phyloP scores from a whole-genome alignment of 345 rosid genomes.

The Anacardium occidentale region DNA sequence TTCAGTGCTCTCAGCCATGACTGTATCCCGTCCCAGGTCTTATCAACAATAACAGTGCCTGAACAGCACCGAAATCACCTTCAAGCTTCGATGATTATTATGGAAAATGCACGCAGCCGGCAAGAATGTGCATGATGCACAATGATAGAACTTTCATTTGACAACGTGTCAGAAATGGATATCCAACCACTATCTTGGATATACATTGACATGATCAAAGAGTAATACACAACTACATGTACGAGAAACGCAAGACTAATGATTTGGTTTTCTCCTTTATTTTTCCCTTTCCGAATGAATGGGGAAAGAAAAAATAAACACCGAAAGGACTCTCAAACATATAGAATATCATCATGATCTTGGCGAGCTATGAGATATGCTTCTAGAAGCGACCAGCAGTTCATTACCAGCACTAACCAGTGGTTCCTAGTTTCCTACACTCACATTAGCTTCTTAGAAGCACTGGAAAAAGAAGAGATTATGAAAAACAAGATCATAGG shows the following conservation, averaged over 20 bases:
- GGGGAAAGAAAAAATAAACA: neutral
- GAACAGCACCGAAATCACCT: constrained; percentile 26
- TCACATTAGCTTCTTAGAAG: neutral
- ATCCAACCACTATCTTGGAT: constrained; percentile 18
- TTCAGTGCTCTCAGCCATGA: constrained; percentile 76
- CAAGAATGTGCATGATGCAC: constrained; percentile 22
- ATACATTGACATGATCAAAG: constrained; percentile 9
- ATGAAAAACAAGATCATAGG: neutral
- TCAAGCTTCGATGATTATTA: constrained; percentile 34
- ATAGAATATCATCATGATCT: neutral
- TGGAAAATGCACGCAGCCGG: constrained; percentile 26
- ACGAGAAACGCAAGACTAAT: neutral
- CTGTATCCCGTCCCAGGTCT: constrained; percentile 39
- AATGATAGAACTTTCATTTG: neutral
- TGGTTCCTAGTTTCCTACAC: neutral
- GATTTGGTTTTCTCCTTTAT: neutral
- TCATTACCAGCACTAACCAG: too few relatives aligned
- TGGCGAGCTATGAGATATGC: neutral
- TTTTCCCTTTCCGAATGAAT: neutral
- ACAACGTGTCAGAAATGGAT: neutral
- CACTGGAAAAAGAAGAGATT: neutral
- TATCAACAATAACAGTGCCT: constrained; percentile 50
- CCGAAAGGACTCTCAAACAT: neutral
- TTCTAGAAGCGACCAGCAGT: neutral
- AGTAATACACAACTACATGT: constrained; percentile 2